phyloP scores from a whole-genome alignment of 2,329 filamentous ascomycete genomes.

The Ceratocystis diversiconidia region DNA sequence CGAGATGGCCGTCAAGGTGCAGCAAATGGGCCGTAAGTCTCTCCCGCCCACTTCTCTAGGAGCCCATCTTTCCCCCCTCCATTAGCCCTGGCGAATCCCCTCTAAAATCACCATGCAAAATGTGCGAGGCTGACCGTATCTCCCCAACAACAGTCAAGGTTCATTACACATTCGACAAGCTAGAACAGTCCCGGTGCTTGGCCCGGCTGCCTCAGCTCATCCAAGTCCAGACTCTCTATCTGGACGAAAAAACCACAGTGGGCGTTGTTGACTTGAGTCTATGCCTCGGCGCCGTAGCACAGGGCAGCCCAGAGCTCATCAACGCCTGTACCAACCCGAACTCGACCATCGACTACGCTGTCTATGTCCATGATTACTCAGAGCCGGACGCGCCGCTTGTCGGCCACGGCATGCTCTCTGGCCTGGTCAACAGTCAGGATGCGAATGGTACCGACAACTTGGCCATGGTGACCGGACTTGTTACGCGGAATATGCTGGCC shows the following conservation, averaged over 20 bases:
- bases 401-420: constrained; percentile 88
- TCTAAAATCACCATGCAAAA: not conserved
- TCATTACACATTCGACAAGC: constrained; percentile 86
- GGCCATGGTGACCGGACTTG: constrained; percentile 73
- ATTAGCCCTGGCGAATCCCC: no score
- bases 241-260: constrained; percentile 70
- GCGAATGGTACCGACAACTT: constrained; percentile 30
- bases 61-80: not conserved
- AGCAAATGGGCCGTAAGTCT: constrained; percentile 52
- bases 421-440: constrained; percentile 43
- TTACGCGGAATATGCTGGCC: constrained; percentile 72
- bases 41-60: not conserved
- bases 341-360: constrained; percentile 73
- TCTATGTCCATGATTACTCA: constrained; percentile 94
- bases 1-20: constrained; percentile 39
- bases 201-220: constrained; percentile 71
- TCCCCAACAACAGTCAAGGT: constrained; percentile 59
- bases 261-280: constrained; percentile 77
- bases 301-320: constrained; percentile 68
- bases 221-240: constrained; percentile 61
- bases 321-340: constrained; percentile 29
- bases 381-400: constrained; percentile 87
- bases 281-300: constrained; percentile 68
- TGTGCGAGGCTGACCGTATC: constrained; percentile 20
- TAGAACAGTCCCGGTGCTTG: constrained; percentile 77